These are phyloP conservation scores for Isabelozyma pseudorhagii DNA, from an alignment of 805 yeast species.

Conservation along the genomic window DNA sequence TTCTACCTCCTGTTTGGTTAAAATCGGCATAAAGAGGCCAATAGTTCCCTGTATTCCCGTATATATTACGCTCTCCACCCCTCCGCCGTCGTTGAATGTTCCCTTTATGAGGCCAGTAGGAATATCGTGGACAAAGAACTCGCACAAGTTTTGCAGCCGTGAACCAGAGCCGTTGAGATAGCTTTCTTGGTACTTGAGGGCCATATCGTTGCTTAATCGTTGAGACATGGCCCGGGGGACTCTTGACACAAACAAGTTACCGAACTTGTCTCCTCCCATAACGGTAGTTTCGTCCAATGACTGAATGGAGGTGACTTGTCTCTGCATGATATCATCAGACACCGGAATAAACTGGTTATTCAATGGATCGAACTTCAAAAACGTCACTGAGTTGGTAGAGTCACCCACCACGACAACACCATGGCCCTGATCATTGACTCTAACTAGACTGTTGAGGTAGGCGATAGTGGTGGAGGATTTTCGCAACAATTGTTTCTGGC, in stretches of 20 bases:
- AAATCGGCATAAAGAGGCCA: slow-evolving; percentile 69
- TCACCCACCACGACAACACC: slow-evolving; percentile 69
- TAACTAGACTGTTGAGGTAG: slow-evolving; percentile 46
- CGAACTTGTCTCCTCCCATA: slow-evolving; percentile 84
- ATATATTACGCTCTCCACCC: slow-evolving; percentile 61
- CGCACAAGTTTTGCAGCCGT: slow-evolving; percentile 50
- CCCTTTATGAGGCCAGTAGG: slow-evolving; percentile 59
- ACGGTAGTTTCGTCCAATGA: slow-evolving; percentile 74
- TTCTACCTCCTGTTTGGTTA: slow-evolving; percentile 57
- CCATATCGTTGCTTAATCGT: slow-evolving; percentile 49
- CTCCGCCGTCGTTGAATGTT: slow-evolving; percentile 61
- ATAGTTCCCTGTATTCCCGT: slow-evolving; percentile 80
- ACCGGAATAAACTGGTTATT: slow-evolving; percentile 56
- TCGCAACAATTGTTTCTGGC: slow-evolving; percentile 73
- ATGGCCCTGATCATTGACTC: slow-evolving; percentile 50
- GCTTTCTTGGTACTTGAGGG: slow-evolving; percentile 25
- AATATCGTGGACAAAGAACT: slow-evolving; percentile 68
- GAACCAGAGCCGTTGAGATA: slow-evolving; percentile 50
- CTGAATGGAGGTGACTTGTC: slow-evolving; percentile 61
- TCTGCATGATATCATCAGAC: slow-evolving; percentile 63
- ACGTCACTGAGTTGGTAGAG: slow-evolving; percentile 59
- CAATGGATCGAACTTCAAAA: slow-evolving; percentile 48
- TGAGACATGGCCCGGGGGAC: slow-evolving; percentile 49
- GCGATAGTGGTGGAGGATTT: slow-evolving; percentile 53
- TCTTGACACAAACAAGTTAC: slow-evolving; percentile 70